phyloP scores from a whole-genome alignment of 257 asterid species.

The Jaltomata sinuosa region DNA sequence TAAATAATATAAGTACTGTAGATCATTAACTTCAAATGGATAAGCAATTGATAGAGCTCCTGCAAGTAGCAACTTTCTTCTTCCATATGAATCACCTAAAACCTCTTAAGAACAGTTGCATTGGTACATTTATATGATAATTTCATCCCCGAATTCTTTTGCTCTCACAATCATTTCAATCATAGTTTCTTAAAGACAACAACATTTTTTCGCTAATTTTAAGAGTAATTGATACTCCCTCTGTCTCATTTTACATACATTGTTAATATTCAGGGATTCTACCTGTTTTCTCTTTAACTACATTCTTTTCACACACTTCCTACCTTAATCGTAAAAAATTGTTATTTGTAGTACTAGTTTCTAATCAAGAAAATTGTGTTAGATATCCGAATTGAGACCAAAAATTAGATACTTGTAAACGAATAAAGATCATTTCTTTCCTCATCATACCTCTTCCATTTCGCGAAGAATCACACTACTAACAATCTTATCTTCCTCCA shows the following conservation, averaged over 20 bases:
- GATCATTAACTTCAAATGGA: not conserved
- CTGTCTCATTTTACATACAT: not conserved
- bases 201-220: not conserved
- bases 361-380: too few relatives aligned
- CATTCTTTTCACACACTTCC: not conserved
- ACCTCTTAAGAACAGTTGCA: not conserved
- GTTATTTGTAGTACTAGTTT: not conserved
- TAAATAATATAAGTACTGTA: not conserved
- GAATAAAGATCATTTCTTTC: not conserved
- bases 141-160: not conserved
- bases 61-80: not conserved
- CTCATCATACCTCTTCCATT: conserved; percentile 43
- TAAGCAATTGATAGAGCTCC: not conserved
- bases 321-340: not conserved
- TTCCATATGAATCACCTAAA: not conserved
- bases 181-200: not conserved
- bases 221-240: not conserved
- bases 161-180: not conserved
- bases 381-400: too few relatives aligned
- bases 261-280: not conserved
- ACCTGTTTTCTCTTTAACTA: not conserved
- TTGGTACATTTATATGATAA: not conserved
- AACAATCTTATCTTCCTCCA: conserved; percentile 48
- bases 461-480: conserved; percentile 84
- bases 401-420: too few relatives aligned